Evolutionary conservation across 441 rosid species (phyloP).

Genomic region (Mallotus repandus): DNA sequence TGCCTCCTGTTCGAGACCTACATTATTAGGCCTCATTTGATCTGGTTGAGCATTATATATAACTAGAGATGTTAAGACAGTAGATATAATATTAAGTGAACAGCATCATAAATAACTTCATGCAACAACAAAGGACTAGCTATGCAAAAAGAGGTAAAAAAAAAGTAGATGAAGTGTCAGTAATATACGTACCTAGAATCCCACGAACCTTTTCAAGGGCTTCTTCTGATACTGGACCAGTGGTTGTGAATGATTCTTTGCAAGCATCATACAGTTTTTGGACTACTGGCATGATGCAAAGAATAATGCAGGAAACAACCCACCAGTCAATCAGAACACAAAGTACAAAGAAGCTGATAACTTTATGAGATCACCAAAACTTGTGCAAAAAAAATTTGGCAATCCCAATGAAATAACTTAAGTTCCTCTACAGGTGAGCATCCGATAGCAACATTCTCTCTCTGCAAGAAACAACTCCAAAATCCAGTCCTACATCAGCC

Average conservation of each 20-base stretch:
- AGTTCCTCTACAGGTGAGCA: conserved; percentile 20
- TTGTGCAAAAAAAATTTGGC: not conserved
- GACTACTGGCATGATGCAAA: conserved; percentile 37
- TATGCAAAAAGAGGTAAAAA: not conserved
- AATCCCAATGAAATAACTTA: conserved; percentile 11
- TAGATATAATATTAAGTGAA: not conserved
- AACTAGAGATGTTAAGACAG: conserved; percentile 14
- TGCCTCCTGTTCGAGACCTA: conserved; percentile 96
- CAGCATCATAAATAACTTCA: not conserved
- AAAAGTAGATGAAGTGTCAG: not conserved
- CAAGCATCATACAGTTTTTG: conserved; percentile 48
- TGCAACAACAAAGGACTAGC: not conserved
- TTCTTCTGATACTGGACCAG: conserved; percentile 49
- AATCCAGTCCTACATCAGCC: conserved; percentile 21
- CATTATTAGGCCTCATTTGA: conserved; percentile 93
- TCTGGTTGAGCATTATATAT: conserved; percentile 49
- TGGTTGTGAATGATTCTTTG: conserved; percentile 45
- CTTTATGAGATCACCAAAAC: conserved; percentile 12
- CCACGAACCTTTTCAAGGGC: conserved; percentile 41
- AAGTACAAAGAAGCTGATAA: conserved; percentile 3
- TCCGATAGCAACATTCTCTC: conserved; percentile 17
- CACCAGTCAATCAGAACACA: conserved; percentile 11
- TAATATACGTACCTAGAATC: conserved; percentile 36
- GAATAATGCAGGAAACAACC: conserved; percentile 9
- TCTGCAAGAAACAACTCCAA: conserved; percentile 27